Evolutionary conservation across 106 monocot genomes (phyloP), one percentile per base, ranked within the genome.

Genomic region (Dioscorea alata): DNA sequence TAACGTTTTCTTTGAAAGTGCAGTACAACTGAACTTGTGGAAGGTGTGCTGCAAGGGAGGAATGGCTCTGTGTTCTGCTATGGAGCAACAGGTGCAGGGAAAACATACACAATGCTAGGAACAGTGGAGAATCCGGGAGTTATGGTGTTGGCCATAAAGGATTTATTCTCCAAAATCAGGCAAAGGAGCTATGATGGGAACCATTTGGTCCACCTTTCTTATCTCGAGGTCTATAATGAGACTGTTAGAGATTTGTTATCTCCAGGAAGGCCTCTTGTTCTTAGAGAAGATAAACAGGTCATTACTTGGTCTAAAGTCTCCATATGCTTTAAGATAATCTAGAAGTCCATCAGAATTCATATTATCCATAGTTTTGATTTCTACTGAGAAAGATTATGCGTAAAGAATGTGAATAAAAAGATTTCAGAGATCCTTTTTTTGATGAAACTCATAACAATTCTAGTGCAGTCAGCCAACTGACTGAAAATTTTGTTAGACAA

Each of bases 41-140:
- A 92, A 73, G 86, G 84, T 9, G 96, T 96, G 23, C 63, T 96
- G 56, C 88, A 89, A 64, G 96, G 96, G 34, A 84, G 82, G 64
- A 96, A 96, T 65, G 96, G 96, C 0, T 79, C 91, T 13, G 96
- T 96, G 16, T 96, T 96, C 83, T 96, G 96, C 82, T 96, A 96
- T 48, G 96, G 96, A 0, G 91, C 96, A 14, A 96, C 96, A 3
- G 96, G 96, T 50, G 96, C 96, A 0, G 96, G 96, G 25, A 96
- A 96, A 65, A 96, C 96, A 2, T 96, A 92, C 82, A 96, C 96
- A 13, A 96, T 96, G 96, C 66, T 96, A 28, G 96, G 96, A 15
- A 92, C 96, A n/a, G 28, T 84, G 50, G 88, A 86, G 62, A 96
- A 82, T 23, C 96, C 96, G 0, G 96, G 96, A 0, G 92, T 96